A percentile compares a stretch with the other conserved stretches of the same genome.
Evolutionary conservation across 768 basidiomycete species (phyloP).

Genomic region (Grammothele lineata): DNA sequence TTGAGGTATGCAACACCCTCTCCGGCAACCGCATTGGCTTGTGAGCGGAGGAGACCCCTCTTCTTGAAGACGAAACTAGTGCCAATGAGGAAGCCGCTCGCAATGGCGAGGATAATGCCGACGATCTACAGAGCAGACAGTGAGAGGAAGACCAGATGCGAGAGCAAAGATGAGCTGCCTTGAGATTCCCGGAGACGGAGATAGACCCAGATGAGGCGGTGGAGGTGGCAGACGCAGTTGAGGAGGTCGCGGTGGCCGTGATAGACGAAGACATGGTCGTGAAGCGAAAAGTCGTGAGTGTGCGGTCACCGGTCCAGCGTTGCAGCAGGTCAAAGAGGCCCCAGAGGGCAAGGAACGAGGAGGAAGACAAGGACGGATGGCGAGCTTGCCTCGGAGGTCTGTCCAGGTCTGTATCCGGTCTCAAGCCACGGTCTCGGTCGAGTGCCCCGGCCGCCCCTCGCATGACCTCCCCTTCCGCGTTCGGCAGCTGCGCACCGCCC

Average conservation of each 20-base stretch:
- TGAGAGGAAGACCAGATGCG: neutral
- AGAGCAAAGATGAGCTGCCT: constrained; percentile 10
- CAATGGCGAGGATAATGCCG: constrained; percentile 71
- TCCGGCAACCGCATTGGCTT: constrained; percentile 73
- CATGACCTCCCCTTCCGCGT: too few species aligned
- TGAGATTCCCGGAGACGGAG: constrained; percentile 22
- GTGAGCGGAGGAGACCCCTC: constrained; percentile 79
- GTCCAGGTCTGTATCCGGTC: neutral
- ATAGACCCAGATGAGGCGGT: constrained; percentile 17
- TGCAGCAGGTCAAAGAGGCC: constrained; percentile 2
- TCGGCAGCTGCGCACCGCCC: too few species aligned
- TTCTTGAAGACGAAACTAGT: constrained; percentile 97
- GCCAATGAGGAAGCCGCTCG: constrained; percentile 86
- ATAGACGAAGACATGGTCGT: constrained; percentile 16
- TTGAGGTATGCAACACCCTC: constrained; percentile 95
- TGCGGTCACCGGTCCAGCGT: constrained; percentile 1
- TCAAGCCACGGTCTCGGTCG: too few species aligned
- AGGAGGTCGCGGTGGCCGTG: constrained; percentile 2
- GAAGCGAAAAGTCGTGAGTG: constrained; percentile 9
- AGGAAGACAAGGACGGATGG: constrained; percentile 2
- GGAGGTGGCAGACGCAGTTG: constrained; percentile 17
- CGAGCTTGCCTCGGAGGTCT: neutral
- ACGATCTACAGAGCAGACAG: constrained; percentile 44
- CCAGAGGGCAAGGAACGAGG: constrained; percentile 5
- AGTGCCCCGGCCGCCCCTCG: too few species aligned